These are phyloP conservation scores for Fusarium multiceps DNA, from an alignment of 2,329 filamentous ascomycete genomes.

Conservation along the genomic window DNA sequence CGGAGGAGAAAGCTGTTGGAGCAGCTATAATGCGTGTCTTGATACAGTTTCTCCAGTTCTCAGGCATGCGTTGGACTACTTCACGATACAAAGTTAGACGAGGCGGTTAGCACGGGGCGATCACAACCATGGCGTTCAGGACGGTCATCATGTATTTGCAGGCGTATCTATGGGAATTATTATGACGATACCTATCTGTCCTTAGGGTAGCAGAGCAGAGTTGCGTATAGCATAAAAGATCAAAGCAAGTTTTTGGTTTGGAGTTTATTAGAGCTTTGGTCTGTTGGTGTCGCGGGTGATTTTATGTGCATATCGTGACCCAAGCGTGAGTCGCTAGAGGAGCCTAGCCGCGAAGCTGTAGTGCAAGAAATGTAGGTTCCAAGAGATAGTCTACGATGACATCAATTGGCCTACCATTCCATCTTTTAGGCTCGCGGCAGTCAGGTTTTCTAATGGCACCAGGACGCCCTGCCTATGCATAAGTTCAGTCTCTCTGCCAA, in stretches of 20 bases:
- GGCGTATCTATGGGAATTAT: constrained; percentile 21
- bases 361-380: too few species aligned
- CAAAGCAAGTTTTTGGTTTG: neutral
- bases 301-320: neutral
- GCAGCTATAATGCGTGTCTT: constrained; percentile 66
- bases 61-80: neutral
- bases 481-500: neutral
- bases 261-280: neutral
- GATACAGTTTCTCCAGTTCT: neutral
- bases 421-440: neutral
- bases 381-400: neutral
- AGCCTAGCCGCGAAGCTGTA: too few species aligned
- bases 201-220: constrained; percentile 1
- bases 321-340: neutral
- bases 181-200: constrained; percentile 1
- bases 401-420: neutral
- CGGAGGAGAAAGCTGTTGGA: constrained; percentile 85
- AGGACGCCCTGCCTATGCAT: neutral
- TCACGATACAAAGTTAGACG: neutral
- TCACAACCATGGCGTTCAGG: constrained; percentile 30
- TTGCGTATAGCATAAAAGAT: neutral
- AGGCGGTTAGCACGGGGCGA: neutral
- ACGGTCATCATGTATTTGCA: constrained; percentile 26
- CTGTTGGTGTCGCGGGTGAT: neutral
- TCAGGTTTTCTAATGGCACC: neutral